These are phyloP conservation scores for Graphilbum fragrans DNA, from an alignment of 2,329 filamentous ascomycete genomes.

Conservation along the genomic window DNA sequence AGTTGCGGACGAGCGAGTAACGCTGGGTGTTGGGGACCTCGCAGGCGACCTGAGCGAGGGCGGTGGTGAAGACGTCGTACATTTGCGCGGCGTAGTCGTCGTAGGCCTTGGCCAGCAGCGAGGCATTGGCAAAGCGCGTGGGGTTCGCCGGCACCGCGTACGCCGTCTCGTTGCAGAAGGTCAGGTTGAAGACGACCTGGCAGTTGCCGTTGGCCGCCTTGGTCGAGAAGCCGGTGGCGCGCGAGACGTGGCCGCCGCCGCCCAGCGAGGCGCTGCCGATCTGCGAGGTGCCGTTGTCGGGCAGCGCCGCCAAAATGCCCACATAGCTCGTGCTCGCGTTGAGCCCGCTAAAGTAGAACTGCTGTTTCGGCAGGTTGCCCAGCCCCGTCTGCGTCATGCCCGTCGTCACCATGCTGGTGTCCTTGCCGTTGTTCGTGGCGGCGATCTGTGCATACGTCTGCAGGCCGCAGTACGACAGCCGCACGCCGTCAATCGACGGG, in stretches of 20 bases:
- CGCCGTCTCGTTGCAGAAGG: constrained; percentile 77
- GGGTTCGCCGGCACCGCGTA: constrained; percentile 84
- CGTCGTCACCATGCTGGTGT: constrained; percentile 35
- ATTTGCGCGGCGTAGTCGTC: constrained; percentile 59
- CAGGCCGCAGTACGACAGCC: constrained; percentile 74
- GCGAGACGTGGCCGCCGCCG: constrained; percentile 68
- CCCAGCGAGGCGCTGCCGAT: constrained; percentile 36
- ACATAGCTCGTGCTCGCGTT: constrained; percentile 60
- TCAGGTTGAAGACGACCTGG: constrained; percentile 72
- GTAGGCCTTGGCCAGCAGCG: constrained; percentile 58
- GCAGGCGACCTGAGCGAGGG: constrained; percentile 75
- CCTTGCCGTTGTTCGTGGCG: constrained; percentile 39
- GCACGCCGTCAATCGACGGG: constrained; percentile 52
- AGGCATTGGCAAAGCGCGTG: constrained; percentile 43
- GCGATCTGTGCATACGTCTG: constrained; percentile 51
- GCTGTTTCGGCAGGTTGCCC: constrained; percentile 63
- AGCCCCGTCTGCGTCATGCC: constrained; percentile 58
- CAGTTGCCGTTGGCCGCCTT: constrained; percentile 58
- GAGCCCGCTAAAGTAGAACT: constrained; percentile 73
- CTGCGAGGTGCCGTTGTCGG: constrained; percentile 39
- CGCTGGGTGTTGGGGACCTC: constrained; percentile 59
- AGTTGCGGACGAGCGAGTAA: constrained; percentile 72
- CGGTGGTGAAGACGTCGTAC: constrained; percentile 70
- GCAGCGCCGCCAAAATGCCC: constrained; percentile 63
- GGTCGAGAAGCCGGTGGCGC: constrained; percentile 61